A percentile compares a stretch with the other conserved stretches of the same genome.
Conservation (phyloP, 2,329 filamentous ascomycete genomes). For the Huntiella decipiens region DNA sequence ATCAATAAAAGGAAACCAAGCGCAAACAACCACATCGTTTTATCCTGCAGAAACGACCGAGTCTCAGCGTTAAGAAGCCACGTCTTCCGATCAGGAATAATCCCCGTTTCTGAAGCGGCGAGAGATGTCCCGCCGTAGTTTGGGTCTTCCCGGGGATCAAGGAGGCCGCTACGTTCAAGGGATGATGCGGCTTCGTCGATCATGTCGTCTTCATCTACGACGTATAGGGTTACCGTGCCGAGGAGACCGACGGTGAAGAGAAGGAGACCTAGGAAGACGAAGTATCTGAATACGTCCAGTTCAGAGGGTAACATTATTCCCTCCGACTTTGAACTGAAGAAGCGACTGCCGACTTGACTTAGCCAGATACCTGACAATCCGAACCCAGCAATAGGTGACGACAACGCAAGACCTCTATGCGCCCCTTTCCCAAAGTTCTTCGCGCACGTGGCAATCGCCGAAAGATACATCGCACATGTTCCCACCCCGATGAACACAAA, state of each 20-base stretch:
- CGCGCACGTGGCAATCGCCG: conserved; percentile 81
- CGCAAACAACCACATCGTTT: conserved; percentile 91
- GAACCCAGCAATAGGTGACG: conserved; percentile 79
- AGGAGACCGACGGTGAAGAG: conserved; percentile 51
- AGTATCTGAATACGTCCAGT: conserved; percentile 66
- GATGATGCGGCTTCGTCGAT: conserved; percentile 84
- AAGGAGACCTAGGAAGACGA: conserved; percentile 63
- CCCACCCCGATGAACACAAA: conserved; percentile 70
- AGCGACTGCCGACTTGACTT: conserved; percentile 64
- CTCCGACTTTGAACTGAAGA: conserved; percentile 53
- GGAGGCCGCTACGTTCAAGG: conserved; percentile 69
- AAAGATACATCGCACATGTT: conserved; percentile 77
- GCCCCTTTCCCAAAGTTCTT: conserved; percentile 93
- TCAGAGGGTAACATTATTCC: conserved; percentile 36
- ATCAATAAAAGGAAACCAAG: conserved; percentile 82
- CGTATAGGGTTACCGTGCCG: conserved; percentile 53
- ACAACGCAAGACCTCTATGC: conserved; percentile 71
- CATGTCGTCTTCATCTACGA: conserved; percentile 70
- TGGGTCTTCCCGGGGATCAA: conserved; percentile 37
- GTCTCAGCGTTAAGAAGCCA: conserved; percentile 89
- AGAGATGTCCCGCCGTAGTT: conserved; percentile 39
- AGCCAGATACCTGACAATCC: conserved; percentile 92
- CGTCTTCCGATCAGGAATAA: conserved; percentile 35
- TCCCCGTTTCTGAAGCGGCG: neutral
- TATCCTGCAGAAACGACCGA: conserved; percentile 61